A percentile compares a stretch with the other conserved stretches of the same genome.
These are phyloP conservation scores for Trichoderma atroviride DNA, from an alignment of 2,329 filamentous ascomycete species.

Conservation along the genomic window DNA sequence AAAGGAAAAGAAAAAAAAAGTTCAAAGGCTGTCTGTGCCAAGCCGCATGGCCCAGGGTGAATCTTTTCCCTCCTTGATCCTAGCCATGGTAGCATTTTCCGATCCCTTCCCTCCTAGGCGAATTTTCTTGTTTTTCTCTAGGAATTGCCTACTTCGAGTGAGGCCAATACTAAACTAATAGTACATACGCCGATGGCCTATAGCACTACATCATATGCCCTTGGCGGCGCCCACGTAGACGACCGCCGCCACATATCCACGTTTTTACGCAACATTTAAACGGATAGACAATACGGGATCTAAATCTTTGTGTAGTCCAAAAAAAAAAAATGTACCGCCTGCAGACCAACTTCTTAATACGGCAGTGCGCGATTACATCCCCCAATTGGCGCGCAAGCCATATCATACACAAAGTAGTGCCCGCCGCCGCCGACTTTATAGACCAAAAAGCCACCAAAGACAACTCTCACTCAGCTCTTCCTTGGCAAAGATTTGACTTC, in stretches of 20 bases:
- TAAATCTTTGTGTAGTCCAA: not conserved
- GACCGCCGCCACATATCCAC: conserved; percentile 12
- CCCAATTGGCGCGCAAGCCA: conserved; percentile 7
- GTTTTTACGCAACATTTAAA: not conserved
- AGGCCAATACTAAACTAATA: not conserved
- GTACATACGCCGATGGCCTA: not conserved
- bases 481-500: conserved; percentile 1
- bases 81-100: not conserved
- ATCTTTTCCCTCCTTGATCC: not conserved
- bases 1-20: not conserved
- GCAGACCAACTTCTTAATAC: not conserved
- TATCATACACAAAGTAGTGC: not conserved
- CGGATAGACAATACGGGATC: not conserved
- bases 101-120: not conserved
- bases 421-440: not conserved
- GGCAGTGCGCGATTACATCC: conserved; percentile 4
- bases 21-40: conserved; percentile 1
- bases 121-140: not conserved
- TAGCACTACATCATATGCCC: not conserved
- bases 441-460: conserved; percentile 3
- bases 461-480: not conserved
- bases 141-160: not conserved
- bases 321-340: not conserved
- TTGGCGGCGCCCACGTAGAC: not conserved
- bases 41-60: conserved; percentile 2